These are phyloP conservation scores for Clavispora fructus DNA, from an alignment of 805 yeast genomes.

Conservation along the genomic window DNA sequence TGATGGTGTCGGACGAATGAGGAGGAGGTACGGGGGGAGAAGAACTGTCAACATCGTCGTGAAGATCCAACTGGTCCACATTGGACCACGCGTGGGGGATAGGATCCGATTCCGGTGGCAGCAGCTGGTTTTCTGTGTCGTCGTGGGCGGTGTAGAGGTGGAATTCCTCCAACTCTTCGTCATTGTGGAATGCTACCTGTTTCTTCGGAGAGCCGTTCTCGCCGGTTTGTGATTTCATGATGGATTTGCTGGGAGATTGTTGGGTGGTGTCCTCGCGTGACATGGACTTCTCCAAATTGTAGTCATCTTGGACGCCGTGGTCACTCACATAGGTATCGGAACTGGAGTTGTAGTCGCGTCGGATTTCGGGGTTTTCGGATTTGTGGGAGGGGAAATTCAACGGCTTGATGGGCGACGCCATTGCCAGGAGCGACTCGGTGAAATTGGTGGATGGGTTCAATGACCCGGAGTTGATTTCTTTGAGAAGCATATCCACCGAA, in stretches of 20 bases:
- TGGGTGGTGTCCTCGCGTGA: background rate
- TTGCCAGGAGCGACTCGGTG: background rate
- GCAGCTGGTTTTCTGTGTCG: background rate
- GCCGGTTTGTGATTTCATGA: conserved; percentile 24
- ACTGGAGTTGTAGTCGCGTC: conserved; percentile 32
- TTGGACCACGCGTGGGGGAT: conserved; percentile 12
- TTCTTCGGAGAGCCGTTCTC: conserved; percentile 32
- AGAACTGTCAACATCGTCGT: background rate
- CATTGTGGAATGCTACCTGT: conserved; percentile 27
- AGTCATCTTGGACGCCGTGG: conserved; percentile 5
- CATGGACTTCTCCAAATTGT: background rate
- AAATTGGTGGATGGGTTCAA: conserved; percentile 1
- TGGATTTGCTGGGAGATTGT: conserved; percentile 34
- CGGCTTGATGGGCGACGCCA: conserved; percentile 29
- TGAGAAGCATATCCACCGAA: conserved; percentile 26
- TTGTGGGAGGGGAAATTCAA: conserved; percentile 20
- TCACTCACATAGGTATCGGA: conserved; percentile 41
- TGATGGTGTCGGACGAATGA: conserved; percentile 13
- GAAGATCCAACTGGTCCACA: conserved; percentile 3
- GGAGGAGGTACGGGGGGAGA: conserved; percentile 15
- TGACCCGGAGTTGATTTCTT: conserved; percentile 18
- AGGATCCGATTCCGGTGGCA: background rate
- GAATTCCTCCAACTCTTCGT: conserved; percentile 9
- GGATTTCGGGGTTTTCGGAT: conserved; percentile 4
- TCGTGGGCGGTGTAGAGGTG: conserved; percentile 6